Percentiles rank a stretch among this genome's conserved stretches.
Conservation (phyloP, 2,329 filamentous ascomycete species). For the Colletotrichum sp. region DNA sequence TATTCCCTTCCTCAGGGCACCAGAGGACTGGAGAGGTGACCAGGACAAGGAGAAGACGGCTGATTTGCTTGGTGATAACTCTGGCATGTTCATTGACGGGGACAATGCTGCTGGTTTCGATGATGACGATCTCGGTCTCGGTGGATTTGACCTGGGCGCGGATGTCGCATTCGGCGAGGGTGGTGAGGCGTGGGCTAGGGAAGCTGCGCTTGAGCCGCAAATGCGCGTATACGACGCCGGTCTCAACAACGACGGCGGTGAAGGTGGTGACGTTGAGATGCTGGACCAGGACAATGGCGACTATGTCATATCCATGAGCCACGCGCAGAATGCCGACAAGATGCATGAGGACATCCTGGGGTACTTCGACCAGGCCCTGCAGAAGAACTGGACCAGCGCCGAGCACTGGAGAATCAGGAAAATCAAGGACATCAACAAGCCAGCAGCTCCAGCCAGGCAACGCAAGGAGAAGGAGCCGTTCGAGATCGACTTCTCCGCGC, state of each 20-base stretch:
- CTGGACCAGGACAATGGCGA: conserved; percentile 72
- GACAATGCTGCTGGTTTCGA: conserved; percentile 85
- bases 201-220: conserved; percentile 86
- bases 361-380: conserved; percentile 95
- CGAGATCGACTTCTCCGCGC: conserved; percentile 86
- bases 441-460: conserved; percentile 63
- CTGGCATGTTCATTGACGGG: conserved; percentile 85
- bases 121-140: conserved; percentile 66
- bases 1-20: conserved; percentile 88
- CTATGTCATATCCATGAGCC: conserved; percentile 81
- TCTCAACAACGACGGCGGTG: conserved; percentile 60
- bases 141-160: conserved; percentile 71
- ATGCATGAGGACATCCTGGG: conserved; percentile 94
- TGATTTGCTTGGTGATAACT: conserved; percentile 67
- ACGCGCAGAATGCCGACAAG: conserved; percentile 62
- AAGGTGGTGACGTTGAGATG: conserved; percentile 57
- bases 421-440: conserved; percentile 80
- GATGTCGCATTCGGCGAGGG: conserved; percentile 93
- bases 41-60: conserved; percentile 66
- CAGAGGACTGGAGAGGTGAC: conserved; percentile 83
- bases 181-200: conserved; percentile 92
- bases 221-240: conserved; percentile 77
- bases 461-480: conserved; percentile 97
- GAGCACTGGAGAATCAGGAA: conserved; percentile 98
- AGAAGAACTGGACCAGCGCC: conserved; percentile 98